phyloP scores from a whole-genome alignment of 2,329 filamentous ascomycete genomes.

The Chaetothyriales sp. region DNA sequence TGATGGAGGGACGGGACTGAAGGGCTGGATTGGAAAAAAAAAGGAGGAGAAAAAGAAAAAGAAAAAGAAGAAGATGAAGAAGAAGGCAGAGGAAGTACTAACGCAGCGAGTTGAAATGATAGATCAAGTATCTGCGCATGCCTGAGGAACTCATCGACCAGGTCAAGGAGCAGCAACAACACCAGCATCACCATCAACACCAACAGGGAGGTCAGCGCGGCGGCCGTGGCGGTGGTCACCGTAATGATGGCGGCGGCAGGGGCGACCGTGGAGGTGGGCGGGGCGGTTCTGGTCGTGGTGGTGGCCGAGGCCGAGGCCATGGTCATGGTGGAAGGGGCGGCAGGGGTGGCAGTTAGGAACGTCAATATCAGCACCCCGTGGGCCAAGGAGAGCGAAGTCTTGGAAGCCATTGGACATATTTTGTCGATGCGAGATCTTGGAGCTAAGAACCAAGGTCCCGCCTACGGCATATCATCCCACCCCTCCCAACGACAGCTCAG shows the following conservation, averaged over 20 bases:
- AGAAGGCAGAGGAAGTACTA: background rate
- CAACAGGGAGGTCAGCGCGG: conserved; percentile 23
- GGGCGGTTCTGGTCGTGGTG: conserved; percentile 29
- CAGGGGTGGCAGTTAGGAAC: background rate
- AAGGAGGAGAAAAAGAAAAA: background rate
- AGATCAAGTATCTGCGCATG: conserved; percentile 98
- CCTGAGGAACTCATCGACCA: conserved; percentile 93
- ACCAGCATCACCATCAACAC: conserved; percentile 31
- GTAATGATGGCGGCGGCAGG: conserved; percentile 23
- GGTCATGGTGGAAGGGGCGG: conserved; percentile 3
- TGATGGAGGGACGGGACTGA: no score
- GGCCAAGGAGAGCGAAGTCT: background rate
- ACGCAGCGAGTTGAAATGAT: conserved; percentile 3
- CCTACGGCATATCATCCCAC: background rate
- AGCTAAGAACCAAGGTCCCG: background rate
- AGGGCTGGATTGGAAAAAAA: no score
- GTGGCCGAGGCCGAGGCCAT: conserved; percentile 28
- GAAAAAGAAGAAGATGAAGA: background rate
- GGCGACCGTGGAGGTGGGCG: conserved; percentile 24
- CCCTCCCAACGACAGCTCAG: background rate
- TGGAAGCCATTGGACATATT: background rate
- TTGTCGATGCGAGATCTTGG: background rate
- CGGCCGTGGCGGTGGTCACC: conserved; percentile 24
- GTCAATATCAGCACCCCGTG: background rate
- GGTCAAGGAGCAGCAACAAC: conserved; percentile 57